Evolutionary conservation across 495 filamentous ascomycete genomes (phyloP).

Genomic region (Neurospora intermedia): DNA sequence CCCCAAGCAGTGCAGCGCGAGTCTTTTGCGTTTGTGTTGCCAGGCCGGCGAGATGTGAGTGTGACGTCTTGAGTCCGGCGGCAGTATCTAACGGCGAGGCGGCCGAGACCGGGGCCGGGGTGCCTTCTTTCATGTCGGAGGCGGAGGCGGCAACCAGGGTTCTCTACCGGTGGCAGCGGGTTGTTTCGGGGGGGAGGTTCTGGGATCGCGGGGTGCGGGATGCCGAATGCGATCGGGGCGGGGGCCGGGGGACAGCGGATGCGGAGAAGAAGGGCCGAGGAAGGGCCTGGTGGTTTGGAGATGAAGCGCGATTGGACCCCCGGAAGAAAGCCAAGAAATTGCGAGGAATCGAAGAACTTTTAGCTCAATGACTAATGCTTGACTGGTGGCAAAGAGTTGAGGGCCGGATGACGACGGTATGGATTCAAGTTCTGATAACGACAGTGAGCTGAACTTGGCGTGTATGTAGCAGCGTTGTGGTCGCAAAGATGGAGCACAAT

Average conservation of each 20-base stretch:
- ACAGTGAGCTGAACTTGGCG: neutral
- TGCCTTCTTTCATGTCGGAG: neutral
- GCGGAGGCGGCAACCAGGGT: neutral
- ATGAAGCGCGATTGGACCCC: neutral
- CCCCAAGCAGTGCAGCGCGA: neutral
- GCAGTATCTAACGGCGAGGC: neutral
- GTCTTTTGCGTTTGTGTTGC: neutral
- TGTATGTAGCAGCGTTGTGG: neutral
- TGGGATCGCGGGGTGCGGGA: neutral
- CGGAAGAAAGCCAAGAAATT: neutral
- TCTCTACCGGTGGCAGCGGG: neutral
- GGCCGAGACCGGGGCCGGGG: neutral
- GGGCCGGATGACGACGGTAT: neutral
- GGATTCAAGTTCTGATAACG: neutral
- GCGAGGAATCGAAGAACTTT: neutral
- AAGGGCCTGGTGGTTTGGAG: neutral
- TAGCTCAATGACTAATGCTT: neutral
- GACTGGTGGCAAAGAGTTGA: neutral
- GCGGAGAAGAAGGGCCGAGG: neutral
- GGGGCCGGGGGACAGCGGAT: neutral
- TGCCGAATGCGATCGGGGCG: neutral
- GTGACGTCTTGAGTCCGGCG: neutral
- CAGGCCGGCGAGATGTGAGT: neutral
- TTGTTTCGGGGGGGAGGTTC: neutral
- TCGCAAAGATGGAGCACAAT: neutral